These are phyloP conservation scores for Boletus rufocinnamomeus DNA, from an alignment of 768 basidiomycete genomes.

Conservation along the genomic window DNA sequence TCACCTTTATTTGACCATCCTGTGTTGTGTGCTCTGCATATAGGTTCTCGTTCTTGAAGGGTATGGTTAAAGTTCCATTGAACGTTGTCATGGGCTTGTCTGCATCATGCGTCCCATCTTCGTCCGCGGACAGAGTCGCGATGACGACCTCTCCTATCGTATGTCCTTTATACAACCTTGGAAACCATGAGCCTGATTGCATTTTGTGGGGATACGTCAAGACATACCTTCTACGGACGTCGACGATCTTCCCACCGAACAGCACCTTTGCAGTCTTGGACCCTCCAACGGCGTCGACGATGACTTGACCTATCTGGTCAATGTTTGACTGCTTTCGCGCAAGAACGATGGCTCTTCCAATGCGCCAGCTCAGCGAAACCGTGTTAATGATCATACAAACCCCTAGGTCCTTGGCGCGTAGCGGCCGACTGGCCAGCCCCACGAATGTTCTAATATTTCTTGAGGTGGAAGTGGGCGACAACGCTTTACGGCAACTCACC, in stretches of 20 bases:
- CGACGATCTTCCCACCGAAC: slow-evolving; percentile 62
- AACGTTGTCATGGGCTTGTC: slow-evolving; percentile 24
- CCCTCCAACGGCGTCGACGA: slow-evolving; percentile 41
- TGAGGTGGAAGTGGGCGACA: neutral
- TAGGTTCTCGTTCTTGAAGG: slow-evolving; percentile 66
- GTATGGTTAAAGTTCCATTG: slow-evolving; percentile 44
- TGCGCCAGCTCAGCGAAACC: slow-evolving; percentile 61
- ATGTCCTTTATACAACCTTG: slow-evolving; percentile 40
- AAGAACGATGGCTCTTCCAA: slow-evolving; percentile 58
- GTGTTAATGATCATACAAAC: slow-evolving; percentile 50
- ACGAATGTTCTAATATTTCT: slow-evolving; percentile 39
- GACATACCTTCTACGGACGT: slow-evolving; percentile 42
- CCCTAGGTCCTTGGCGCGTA: slow-evolving; percentile 38
- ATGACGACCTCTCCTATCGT: slow-evolving; percentile 42
- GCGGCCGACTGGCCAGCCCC: slow-evolving; percentile 45
- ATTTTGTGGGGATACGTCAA: neutral
- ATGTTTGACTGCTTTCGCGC: slow-evolving; percentile 50
- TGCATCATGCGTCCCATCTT: slow-evolving; percentile 30
- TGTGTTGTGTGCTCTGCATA: slow-evolving; percentile 44
- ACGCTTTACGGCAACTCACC: slow-evolving; percentile 26
- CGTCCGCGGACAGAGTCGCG: slow-evolving; percentile 29
- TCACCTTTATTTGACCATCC: slow-evolving; percentile 30
- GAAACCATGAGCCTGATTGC: neutral
- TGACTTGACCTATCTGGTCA: slow-evolving; percentile 36
- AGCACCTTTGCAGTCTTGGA: slow-evolving; percentile 40